phyloP scores from a whole-genome alignment of 2,329 filamentous ascomycete genomes.

The Ophiostoma tasmaniense region DNA sequence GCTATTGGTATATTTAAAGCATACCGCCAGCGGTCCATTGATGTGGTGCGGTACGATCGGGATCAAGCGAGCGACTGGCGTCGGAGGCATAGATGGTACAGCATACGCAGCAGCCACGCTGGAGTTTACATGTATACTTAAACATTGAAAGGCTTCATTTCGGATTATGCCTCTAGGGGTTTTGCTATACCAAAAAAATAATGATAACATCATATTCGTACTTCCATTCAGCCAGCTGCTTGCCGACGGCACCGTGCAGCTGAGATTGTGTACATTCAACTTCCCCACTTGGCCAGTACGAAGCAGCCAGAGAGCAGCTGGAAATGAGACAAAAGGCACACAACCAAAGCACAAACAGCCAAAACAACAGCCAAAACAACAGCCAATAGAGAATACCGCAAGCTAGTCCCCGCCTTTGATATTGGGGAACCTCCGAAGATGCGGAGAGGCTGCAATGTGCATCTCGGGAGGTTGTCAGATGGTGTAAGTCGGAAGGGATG shows the following conservation, averaged over 20 bases:
- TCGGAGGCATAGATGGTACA: neutral
- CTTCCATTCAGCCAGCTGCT: neutral
- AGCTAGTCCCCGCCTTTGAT: neutral
- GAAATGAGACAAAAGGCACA: neutral
- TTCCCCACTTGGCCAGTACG: neutral
- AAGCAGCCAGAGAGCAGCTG: neutral
- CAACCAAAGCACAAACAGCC: too few relatives aligned
- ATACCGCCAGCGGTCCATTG: neutral
- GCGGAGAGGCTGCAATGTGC: neutral
- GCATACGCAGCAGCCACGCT: neutral
- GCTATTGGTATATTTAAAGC: constrained; percentile 19
- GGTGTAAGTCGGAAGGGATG: neutral
- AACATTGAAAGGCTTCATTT: neutral
- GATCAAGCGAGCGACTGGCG: constrained; percentile 11
- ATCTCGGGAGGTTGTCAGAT: neutral
- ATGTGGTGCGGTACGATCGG: constrained; percentile 9
- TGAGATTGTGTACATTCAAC: neutral
- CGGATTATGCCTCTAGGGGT: too few relatives aligned
- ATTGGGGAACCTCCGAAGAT: neutral
- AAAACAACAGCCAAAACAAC: neutral
- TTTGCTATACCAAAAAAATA: neutral
- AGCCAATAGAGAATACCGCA: neutral
- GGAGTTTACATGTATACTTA: neutral
- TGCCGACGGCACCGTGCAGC: neutral
- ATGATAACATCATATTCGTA: neutral